These are phyloP conservation scores for Fragaria nilgerrensis DNA, from an alignment of 306 rosid genomes.

Conservation along the genomic window DNA sequence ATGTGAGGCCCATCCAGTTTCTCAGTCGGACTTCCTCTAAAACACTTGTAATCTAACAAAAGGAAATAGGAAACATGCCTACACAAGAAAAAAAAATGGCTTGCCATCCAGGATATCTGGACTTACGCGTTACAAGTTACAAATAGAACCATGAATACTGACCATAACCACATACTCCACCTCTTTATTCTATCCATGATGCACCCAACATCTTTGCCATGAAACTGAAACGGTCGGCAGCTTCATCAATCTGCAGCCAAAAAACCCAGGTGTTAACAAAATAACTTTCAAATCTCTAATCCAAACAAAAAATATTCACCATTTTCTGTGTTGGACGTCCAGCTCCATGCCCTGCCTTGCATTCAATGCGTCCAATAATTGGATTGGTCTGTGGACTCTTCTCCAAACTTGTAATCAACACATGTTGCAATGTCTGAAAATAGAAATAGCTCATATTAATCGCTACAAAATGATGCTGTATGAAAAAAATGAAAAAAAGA, in stretches of 20 bases:
- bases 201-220: constrained; percentile 57
- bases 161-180: not conserved
- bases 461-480: not conserved
- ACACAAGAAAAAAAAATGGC: too few species aligned
- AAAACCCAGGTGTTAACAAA: not conserved
- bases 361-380: constrained; percentile 85
- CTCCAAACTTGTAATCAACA: constrained; percentile 63
- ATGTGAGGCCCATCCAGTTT: too few species aligned
- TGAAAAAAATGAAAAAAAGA: not conserved
- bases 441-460: not conserved
- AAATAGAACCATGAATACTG: too few species aligned
- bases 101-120: not conserved
- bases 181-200: constrained; percentile 40
- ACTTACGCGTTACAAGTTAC: not conserved
- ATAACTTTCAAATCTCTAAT: not conserved
- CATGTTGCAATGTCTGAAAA: constrained; percentile 71
- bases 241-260: constrained; percentile 51
- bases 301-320: constrained; percentile 31
- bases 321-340: constrained; percentile 92
- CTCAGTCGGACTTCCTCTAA: too few species aligned
- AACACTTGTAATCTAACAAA: too few species aligned
- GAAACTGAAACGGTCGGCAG: constrained; percentile 52
- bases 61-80: not conserved
- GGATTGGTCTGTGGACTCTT: constrained; percentile 85
- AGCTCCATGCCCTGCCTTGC: constrained; percentile 83